Conservation (phyloP, 192 early-diverging fungal genomes). For the Chytriomyces confervae region DNA sequence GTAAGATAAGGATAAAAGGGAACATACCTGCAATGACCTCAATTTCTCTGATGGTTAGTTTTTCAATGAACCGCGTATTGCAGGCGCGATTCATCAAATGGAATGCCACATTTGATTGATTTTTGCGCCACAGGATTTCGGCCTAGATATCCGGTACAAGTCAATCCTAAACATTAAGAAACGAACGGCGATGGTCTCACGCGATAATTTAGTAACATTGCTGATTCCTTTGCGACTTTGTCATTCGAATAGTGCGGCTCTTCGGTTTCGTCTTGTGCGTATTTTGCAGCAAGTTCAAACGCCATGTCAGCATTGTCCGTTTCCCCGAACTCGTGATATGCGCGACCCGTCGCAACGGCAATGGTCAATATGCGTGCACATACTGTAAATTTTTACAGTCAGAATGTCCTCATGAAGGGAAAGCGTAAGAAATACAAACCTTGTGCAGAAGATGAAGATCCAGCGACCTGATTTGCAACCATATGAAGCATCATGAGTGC, state of each 20-base stretch:
- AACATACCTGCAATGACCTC: constrained; percentile 23
- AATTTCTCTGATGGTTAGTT: constrained; percentile 22
- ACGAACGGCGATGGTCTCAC: neutral
- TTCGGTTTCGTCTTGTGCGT: constrained; percentile 3
- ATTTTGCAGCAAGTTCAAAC: constrained; percentile 5
- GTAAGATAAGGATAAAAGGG: neutral
- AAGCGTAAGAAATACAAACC: neutral
- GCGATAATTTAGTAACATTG: neutral
- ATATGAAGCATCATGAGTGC: constrained; percentile 10
- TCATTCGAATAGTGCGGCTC: neutral
- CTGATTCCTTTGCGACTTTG: constrained; percentile 3
- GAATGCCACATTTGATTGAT: constrained; percentile 16
- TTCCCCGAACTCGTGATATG: constrained; percentile 6
- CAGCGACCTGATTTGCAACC: neutral
- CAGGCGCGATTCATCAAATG: constrained; percentile 29
- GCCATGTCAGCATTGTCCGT: constrained; percentile 16
- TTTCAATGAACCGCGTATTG: neutral
- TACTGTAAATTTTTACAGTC: neutral
- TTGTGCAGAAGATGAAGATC: neutral
- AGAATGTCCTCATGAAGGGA: neutral
- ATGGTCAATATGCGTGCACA: neutral
- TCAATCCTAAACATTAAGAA: no score
- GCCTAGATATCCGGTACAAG: neutral
- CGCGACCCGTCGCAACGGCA: constrained; percentile 21
- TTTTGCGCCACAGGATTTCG: constrained; percentile 15